A percentile compares a stretch with the other conserved stretches of the same genome.
Evolutionary conservation across 2,329 filamentous ascomycete genomes (phyloP).

Genomic region (Beauveria brongniartii): DNA sequence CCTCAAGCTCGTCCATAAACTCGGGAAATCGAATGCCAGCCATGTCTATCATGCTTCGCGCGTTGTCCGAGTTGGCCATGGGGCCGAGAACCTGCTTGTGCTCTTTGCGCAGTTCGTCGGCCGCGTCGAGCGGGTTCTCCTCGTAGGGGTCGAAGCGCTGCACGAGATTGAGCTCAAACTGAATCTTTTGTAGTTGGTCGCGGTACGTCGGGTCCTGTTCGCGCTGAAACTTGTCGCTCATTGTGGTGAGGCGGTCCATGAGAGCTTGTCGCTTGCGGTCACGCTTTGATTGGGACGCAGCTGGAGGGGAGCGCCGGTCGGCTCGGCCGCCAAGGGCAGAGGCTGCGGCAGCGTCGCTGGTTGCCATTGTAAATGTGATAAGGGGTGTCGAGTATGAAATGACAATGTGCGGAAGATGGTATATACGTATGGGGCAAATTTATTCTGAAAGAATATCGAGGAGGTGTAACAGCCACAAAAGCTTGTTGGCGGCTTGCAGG

Average conservation of each 20-base stretch:
- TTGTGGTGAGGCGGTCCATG: conserved; percentile 66
- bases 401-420: not conserved
- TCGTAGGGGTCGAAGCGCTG: conserved; percentile 77
- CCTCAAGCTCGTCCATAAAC: conserved; percentile 80
- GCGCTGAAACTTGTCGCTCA: conserved; percentile 69
- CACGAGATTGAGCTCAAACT: conserved; percentile 81
- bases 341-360: conserved; percentile 29
- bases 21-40: conserved; percentile 79
- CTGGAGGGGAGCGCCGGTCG: conserved; percentile 29
- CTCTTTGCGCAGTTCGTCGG: conserved; percentile 53
- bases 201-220: conserved; percentile 81
- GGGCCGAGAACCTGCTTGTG: conserved; percentile 39
- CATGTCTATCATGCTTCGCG: conserved; percentile 56
- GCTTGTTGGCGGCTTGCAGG: not conserved
- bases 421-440: not conserved
- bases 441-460: not conserved
- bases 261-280: conserved; percentile 84
- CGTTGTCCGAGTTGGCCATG: conserved; percentile 31
- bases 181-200: conserved; percentile 83
- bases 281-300: conserved; percentile 61
- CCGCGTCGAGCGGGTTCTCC: conserved; percentile 62
- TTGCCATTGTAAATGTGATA: conserved; percentile 26
- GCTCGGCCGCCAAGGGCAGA: conserved; percentile 24
- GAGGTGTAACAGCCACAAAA: not conserved
- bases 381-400: not conserved